Base-by-base conservation (phyloP, 257 asterid genomes). In the Fraxinus pennsylvanica region DNA sequence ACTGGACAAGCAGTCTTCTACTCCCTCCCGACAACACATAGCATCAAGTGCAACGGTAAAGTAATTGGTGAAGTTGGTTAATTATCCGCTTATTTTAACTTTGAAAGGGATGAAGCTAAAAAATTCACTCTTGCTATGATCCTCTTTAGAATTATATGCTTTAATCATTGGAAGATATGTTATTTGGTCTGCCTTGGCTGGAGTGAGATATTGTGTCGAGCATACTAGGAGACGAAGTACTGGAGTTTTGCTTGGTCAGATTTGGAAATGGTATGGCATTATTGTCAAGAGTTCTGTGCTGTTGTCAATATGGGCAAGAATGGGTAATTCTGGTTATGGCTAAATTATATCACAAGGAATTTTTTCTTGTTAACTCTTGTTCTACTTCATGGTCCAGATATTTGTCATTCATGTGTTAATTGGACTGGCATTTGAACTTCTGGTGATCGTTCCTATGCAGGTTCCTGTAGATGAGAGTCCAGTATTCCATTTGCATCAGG, bases 401-500 rank as follows among this genome's bases (percentile, higher is more conserved):
- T 88, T 93, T 36, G 91, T 95, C 72, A 95, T 95, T 78, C 99
- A 98, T 0, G 96, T 95, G 69, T 76, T 95, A 74, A 95, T 95
- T 29, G 99, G 99, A 71, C 86, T 95, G 85, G 94, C 93, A 61
- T 95, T 95, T 78, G 99, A 95, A 84, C 98, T 95, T 75, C 89
- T 95, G 80, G 97, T 95, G 6, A 95, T 95, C 74, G 97, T 95
- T 76, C 99, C 99, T 9, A 95, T 95, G 98, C 92, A 97, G 78
- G 99, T 93, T 47, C 98, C 99, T 2, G 91, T 93, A 84, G 27
- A 25, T 25, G 27, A 25, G 27, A 25, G 27, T 25, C 27, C 27
- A 25, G 27, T 25, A 25, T 25, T 25, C 27, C 27, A 25, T 25
- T 25, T 25, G 27, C 27, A 25, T 25, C 27, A 25, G 27, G 27